Base-by-base conservation (phyloP, 2,329 filamentous ascomycete genomes). In the Bipolaris oryzae region DNA sequence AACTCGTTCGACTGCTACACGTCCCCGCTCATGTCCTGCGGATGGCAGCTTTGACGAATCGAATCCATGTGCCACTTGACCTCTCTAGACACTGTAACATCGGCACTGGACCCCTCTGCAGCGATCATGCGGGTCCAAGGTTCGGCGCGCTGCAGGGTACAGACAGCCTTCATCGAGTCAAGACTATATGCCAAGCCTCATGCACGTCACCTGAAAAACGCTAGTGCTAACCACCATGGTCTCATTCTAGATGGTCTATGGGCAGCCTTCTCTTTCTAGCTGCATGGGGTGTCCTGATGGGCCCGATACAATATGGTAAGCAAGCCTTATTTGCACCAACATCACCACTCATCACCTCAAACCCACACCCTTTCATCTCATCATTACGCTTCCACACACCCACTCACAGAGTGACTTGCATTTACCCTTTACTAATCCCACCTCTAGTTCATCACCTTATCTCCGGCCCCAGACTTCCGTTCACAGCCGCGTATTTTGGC, bases 211-310 rank as follows among this genome's bases (percentile, higher is more conserved):
- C 62, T 64, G 57, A 62, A 61, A 58, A 44, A 58, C 48, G 48
- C 56, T 62, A 64, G 67, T 60, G 76, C 75, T 76, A 79, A 80
- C 68, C 41, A 60, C 35, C 69, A 55, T 66, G 62, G 54, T 60
- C 61, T 66, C 47, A 63, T 66, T 74, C 33, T 77, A 98, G 95
- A 82, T 99, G 95, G 95, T 92, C 94, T 47, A 87, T 97, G 75
- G 95, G 93, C 53, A 97, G 94, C 46, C 74, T 90, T 46, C 84
- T 99, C 64, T 98, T 98, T 81, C 84, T 98, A 69, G 85, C 87
- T 67, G 96, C 93, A 67, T 99, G 95, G 85, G 92, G 92, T 23
- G 91, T 94, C 66, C 85, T 98, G 79, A 96, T 97, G 91, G 95
- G 95, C 42, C 53, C 93, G 91, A 83, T 88, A 79, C 84, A 87